Evolutionary conservation across 176 grass and related monocot species (phyloP).

Genomic region (Oryza glaberrima): DNA sequence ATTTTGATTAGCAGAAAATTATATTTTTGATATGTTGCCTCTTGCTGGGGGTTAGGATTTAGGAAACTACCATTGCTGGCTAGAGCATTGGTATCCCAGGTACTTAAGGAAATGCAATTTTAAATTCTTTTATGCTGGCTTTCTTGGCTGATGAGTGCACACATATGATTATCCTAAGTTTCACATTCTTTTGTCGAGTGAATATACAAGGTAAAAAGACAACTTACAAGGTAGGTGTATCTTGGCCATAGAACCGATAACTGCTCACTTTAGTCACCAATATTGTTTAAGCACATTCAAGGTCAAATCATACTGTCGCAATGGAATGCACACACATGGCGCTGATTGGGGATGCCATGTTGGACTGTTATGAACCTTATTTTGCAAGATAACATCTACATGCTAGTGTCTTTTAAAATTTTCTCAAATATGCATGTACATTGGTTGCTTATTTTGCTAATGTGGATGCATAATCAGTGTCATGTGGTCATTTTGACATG

Average conservation of each 20-base stretch:
- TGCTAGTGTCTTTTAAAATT: background rate
- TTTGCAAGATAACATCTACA: background rate
- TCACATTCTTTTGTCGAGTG: background rate
- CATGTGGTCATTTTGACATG: background rate
- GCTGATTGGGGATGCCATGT: background rate
- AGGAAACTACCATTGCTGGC: background rate
- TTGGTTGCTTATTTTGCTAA: background rate
- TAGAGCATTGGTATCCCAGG: background rate
- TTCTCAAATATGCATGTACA: background rate
- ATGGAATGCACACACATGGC: background rate
- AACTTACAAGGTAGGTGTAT: background rate
- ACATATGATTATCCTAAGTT: background rate
- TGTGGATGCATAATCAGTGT: background rate
- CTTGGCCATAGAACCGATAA: background rate
- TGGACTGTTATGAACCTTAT: background rate
- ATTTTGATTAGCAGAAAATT: slow-evolving; percentile 37
- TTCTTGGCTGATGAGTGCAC: background rate
- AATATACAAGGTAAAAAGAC: background rate
- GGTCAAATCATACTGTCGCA: background rate
- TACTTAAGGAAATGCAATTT: background rate
- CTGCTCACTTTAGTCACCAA: background rate
- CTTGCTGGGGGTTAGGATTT: background rate
- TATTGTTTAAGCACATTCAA: background rate
- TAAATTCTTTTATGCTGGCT: background rate
- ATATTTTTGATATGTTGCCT: background rate